Percentiles rank a stretch among this genome's conserved stretches.
Conservation (phyloP, 2,329 filamentous ascomycete species). For the Sporothrix schenckii region DNA sequence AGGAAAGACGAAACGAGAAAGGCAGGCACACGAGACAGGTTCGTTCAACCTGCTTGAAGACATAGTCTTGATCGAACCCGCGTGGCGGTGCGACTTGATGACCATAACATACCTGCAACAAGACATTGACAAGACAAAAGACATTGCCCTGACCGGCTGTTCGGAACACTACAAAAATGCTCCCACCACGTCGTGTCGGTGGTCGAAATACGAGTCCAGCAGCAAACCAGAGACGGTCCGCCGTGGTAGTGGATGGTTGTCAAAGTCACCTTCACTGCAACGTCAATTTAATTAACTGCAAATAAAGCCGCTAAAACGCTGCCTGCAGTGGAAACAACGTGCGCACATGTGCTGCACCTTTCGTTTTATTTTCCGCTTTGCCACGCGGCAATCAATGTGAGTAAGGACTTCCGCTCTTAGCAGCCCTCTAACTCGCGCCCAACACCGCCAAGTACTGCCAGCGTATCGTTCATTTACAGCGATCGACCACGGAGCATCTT, state of each 20-base stretch:
- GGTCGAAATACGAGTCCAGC: neutral
- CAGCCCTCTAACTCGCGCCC: neutral
- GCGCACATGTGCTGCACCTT: slow-evolving; percentile 5
- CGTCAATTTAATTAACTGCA: slow-evolving; percentile 8
- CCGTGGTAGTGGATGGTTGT: neutral
- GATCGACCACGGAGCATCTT: neutral
- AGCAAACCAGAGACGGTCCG: neutral
- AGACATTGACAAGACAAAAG: neutral
- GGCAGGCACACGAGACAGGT: neutral
- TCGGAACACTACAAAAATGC: neutral
- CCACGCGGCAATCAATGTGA: slow-evolving; percentile 29
- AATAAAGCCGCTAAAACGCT: slow-evolving; percentile 2
- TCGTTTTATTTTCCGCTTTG: slow-evolving; percentile 25
- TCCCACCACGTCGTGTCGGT: neutral
- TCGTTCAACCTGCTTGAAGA: neutral
- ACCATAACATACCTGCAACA: neutral
- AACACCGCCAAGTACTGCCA: neutral
- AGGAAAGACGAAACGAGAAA: neutral
- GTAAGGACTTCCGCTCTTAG: neutral
- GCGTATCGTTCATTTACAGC: slow-evolving; percentile 17
- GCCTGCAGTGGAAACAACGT: slow-evolving; percentile 15
- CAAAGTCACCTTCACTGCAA: slow-evolving; percentile 6
- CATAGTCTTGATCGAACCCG: neutral
- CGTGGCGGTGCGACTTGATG: neutral
- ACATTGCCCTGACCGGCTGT: slow-evolving; percentile 1